Percentiles rank a stretch among this genome's conserved stretches.
Evolutionary conservation across 768 basidiomycete species (phyloP).

Genomic region (Trametes punicea): DNA sequence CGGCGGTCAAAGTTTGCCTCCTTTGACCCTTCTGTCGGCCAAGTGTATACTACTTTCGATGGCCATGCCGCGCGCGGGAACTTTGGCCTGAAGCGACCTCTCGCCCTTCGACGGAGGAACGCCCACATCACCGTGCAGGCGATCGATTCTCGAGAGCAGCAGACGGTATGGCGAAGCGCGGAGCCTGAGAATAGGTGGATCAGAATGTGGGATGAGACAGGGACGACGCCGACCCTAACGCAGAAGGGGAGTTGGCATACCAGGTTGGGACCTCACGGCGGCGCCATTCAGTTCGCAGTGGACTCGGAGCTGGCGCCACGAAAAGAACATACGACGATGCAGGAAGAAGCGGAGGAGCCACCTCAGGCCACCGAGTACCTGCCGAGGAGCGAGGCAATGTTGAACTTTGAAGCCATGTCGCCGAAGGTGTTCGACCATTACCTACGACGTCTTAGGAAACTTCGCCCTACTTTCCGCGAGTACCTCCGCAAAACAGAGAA

Average conservation of each 20-base stretch:
- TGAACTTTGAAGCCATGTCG: conserved; percentile 62
- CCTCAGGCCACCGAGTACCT: too few species aligned
- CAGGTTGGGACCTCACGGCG: conserved; percentile 35
- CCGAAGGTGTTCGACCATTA: conserved; percentile 55
- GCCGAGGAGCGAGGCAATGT: conserved; percentile 19
- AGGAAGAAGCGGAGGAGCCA: conserved; percentile 11
- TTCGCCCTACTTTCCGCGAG: conserved; percentile 53
- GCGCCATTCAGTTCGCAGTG: conserved; percentile 31
- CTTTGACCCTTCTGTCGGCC: conserved; percentile 71
- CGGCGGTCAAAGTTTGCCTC: conserved; percentile 80
- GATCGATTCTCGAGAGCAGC: conserved; percentile 71
- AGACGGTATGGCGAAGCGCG: conserved; percentile 73
- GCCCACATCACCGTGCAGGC: conserved; percentile 63
- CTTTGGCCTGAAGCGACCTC: conserved; percentile 84
- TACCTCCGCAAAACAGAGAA: conserved; percentile 35
- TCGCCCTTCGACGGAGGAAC: conserved; percentile 60
- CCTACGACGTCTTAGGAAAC: conserved; percentile 51
- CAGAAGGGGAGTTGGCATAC: conserved; percentile 36
- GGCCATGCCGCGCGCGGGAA: conserved; percentile 74
- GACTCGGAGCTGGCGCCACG: conserved; percentile 44
- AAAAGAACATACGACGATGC: neutral
- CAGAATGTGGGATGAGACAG: conserved; percentile 62
- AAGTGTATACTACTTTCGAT: conserved; percentile 70
- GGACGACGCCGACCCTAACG: conserved; percentile 34
- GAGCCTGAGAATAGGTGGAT: conserved; percentile 67